Base-by-base conservation (phyloP, 2,329 filamentous ascomycete genomes). In the Hymenotorrendiella dingleyae region DNA sequence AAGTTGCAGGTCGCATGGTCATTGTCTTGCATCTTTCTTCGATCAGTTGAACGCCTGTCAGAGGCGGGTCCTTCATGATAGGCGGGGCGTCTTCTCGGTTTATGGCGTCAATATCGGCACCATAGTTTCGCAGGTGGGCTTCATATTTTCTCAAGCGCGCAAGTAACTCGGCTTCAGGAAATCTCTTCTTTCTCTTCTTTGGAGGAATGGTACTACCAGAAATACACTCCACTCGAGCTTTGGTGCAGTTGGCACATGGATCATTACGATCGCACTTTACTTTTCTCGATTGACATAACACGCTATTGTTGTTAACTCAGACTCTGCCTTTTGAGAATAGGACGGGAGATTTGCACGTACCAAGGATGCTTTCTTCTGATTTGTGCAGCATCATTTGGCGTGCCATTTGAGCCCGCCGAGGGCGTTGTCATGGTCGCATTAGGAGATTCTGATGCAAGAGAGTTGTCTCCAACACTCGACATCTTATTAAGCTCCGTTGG, bases 281-380 rank as follows among this genome's bases (percentile, higher is more conserved):
- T 34, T 59, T 59, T n/a, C 56, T 46, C 24, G 52, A 50, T 34
- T 54, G 51, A 39, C 56, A 59, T 11, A 57, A 45, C 11, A 56
- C 48, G n/a, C 29, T 33, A 11, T 7, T 33, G 29, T 19, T 8
- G 17, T 33, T 9, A 11, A 33, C 4, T 19, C 20, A 4, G 6
- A 19, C 16, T 10, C 16, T 33, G 14, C 29, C 3, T 19, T 9
- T 16, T 10, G 14, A 10, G 6, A 16, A 3, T 16, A 33, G n/a
- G 11, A 10, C 10, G 16, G 28, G n/a, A 9, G 10, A n/a, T n/a
- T n/a, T 14, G 28, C 7, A 14, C 20, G 9, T 33, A 33, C 29
- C 29, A 33, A 19, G 29, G 29, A 33, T 33, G 29, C 20, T 33
- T 33, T 33, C 29, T 33, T 33, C 29, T 16, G 29, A 20, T 11